Base-by-base conservation (phyloP, 1,139 yeast species). In the Schwanniomyces etchellsii region DNA sequence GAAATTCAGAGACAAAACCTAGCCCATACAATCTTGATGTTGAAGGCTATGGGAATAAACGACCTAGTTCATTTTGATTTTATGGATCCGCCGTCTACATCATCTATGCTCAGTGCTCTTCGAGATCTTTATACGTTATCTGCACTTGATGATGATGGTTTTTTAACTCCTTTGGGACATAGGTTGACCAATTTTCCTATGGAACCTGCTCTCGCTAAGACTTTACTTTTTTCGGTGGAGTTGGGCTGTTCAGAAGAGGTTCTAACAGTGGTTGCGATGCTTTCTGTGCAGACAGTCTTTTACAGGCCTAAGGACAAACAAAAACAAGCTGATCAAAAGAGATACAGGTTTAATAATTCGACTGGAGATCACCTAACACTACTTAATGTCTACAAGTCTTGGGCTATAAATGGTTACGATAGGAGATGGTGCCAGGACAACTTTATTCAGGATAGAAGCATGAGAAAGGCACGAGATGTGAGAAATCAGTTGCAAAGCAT, bases 41-140 rank as follows among this genome's bases (percentile, higher is more conserved):
- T 91, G 37, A 91, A 91, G 50, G 95, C 96, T 1, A 88, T 91
- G 93, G 97, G 97, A 0, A 85, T 91, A 31, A 73, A 83, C 35
- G 93, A 89, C 51, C 56, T 89, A 29, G 43, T 85, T 22, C 66
- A 73, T 35, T 89, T 89, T 57, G 95, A 85, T 31, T 89, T 89
- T 45, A 85, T 89, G 95, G 99, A 91, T 49, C 89, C 94, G 5
- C 99, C 99, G 0, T 82, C 93, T 1, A 69, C 73, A 12, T 77
- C 74, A 33, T 70, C 95, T 1, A 71, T 91, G 70, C 50, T 82
- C 28, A 68, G 77, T 9, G 96, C 98, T 0, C 57, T 91, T 31
- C 89, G 84, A 43, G 96, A 89, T 41, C 63, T 93, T 26, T 91
- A 78, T 49, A 81, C 83, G 24, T 60, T 93, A 26, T 78, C 81